Evolutionary conservation across 106 monocot species (phyloP), one percentile per base, ranked within the genome.

Genomic region (Dioscorea zingiberensis): DNA sequence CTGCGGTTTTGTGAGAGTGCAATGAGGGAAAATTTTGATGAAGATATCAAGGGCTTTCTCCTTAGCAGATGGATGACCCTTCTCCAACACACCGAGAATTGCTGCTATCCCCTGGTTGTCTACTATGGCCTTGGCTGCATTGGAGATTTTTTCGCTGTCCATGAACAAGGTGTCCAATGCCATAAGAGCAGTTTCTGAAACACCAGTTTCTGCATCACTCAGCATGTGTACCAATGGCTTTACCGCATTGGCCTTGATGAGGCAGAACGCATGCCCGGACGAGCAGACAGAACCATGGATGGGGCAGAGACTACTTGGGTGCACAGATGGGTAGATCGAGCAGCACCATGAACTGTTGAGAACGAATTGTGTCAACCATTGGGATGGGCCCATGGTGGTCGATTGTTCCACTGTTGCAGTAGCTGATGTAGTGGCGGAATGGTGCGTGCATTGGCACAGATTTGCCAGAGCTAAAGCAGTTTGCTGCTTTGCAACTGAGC

Each of bases 41-140:
- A 63, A 47, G 59, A 70, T 46, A 17, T 70, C 59, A 4, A 70
- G 26, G 6, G 70, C 70, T 19, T 16, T 25, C 28, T 48, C 45
- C 28, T 60, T 28, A 3, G 60, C 13, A 13, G 70, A 12, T 0
- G 24, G 19, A 14, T n/a, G 14, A 8, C 70, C 59, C 22, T 24
- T 47, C 32, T 60, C 70, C 16, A 70, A 27, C 26, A 60, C 70
- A 17, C 59, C 19, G 21, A 70, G 70, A 17, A 70, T 70, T 13
- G 47, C 27, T 15, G 26, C 27, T 13, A 60, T 47, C 25, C 48
- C 70, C 19, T 49, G 27, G 45, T 24, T 70, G 48, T 29, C 70
- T 17, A 60, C 47, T 19, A 70, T 60, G 27, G 48, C 44, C 19
- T 48, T 47, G 3, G 60, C 26, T 18, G 47, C 47, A 14, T n/a